Evolutionary conservation across 768 basidiomycete genomes (phyloP).

Genomic region (Atractiella rhizophila): DNA sequence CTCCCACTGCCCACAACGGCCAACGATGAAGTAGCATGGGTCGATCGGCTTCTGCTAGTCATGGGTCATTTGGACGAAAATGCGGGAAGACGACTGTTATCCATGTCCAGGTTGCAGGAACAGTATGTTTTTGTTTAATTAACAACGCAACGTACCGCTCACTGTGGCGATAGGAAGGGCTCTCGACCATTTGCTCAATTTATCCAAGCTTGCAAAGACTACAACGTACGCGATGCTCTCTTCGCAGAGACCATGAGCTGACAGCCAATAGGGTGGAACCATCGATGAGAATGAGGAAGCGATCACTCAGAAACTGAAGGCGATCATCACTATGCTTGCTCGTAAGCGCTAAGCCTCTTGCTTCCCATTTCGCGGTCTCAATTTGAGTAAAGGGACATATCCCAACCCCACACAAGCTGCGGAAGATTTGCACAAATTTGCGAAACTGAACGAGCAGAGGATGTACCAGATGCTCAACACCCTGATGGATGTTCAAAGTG

Average conservation of each 20-base stretch:
- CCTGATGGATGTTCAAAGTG: conserved; percentile 58
- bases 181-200: conserved; percentile 45
- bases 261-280: conserved; percentile 45
- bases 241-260: neutral
- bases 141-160: neutral
- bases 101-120: conserved; percentile 37
- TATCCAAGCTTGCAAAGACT: conserved; percentile 43
- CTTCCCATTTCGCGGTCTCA: neutral
- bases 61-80: conserved; percentile 42
- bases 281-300: conserved; percentile 58
- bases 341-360: conserved; percentile 23
- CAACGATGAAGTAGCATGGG: conserved; percentile 60
- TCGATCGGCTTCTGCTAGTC: conserved; percentile 48
- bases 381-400: neutral
- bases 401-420: conserved; percentile 42
- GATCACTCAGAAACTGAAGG: conserved; percentile 33
- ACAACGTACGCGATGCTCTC: conserved; percentile 41
- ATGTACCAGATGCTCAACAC: conserved; percentile 62
- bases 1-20: conserved; percentile 43
- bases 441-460: conserved; percentile 58
- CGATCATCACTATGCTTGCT: conserved; percentile 34
- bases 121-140: conserved; percentile 23
- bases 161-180: conserved; percentile 32
- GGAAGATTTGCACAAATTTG: conserved; percentile 59
- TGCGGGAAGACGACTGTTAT: conserved; percentile 33